A percentile compares a stretch with the other conserved stretches of the same genome.
Evolutionary conservation across 495 filamentous ascomycete species (phyloP).

Genomic region (Xylaria nigripes): DNA sequence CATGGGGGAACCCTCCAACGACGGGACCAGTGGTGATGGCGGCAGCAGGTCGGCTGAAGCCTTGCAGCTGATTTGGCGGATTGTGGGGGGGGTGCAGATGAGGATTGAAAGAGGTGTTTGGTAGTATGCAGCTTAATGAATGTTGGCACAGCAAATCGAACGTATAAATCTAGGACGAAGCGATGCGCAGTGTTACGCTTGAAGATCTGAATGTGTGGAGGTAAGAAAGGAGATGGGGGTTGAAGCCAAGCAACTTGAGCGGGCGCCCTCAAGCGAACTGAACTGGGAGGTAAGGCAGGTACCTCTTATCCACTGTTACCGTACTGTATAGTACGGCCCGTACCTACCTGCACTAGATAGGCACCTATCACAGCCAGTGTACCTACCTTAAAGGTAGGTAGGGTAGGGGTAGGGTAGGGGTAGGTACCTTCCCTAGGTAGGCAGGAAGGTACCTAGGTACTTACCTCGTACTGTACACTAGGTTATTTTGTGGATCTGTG

Average conservation of each 20-base stretch:
- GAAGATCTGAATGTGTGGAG: constrained; percentile 7
- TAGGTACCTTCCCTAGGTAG: neutral
- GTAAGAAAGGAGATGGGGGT: constrained; percentile 12
- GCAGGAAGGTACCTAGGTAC: neutral
- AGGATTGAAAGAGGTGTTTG: neutral
- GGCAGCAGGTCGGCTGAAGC: constrained; percentile 10
- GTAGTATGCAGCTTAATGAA: constrained; percentile 4
- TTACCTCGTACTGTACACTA: neutral
- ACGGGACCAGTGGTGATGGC: constrained; percentile 9
- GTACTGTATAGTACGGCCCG: neutral
- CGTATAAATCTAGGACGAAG: constrained; percentile 11
- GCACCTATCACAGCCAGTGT: neutral
- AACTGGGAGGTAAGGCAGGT: neutral
- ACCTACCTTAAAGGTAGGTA: too few relatives aligned
- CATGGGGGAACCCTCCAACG: constrained; percentile 12
- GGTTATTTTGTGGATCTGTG: neutral
- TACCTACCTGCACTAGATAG: neutral
- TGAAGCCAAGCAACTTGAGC: constrained; percentile 1
- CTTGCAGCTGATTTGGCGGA: constrained; percentile 7
- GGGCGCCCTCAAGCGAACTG: constrained; percentile 1
- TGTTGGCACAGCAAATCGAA: neutral
- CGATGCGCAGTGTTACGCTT: constrained; percentile 14
- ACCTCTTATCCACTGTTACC: neutral
- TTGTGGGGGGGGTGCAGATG: constrained; percentile 11
- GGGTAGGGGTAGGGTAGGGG: too few relatives aligned